Conservation (phyloP, 495 filamentous ascomycete species). For the Podospora australis region DNA sequence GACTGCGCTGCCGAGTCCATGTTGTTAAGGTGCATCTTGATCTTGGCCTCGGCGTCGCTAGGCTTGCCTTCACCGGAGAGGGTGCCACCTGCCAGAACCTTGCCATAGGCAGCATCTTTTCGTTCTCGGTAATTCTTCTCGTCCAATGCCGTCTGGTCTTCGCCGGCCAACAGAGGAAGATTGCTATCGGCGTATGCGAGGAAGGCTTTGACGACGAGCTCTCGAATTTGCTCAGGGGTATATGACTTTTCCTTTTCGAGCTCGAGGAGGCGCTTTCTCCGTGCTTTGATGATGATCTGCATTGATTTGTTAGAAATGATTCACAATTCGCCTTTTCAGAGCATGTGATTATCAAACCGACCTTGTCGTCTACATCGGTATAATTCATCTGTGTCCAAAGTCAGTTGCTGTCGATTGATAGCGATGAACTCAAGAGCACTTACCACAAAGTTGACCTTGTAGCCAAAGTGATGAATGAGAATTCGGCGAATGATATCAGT, state of each 20-base stretch:
- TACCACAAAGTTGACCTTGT: conserved; percentile 73
- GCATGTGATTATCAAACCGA: too few relatives aligned
- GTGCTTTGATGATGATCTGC: conserved; percentile 74
- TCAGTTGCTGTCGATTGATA: neutral
- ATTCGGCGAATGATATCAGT: conserved; percentile 90
- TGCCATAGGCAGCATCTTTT: conserved; percentile 55
- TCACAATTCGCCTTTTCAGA: too few relatives aligned
- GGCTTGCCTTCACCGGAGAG: conserved; percentile 54
- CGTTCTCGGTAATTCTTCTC: conserved; percentile 49
- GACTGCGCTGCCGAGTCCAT: conserved; percentile 55
- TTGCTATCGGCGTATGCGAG: conserved; percentile 69
- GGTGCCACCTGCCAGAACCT: conserved; percentile 56
- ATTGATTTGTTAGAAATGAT: neutral
- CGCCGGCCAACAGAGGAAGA: conserved; percentile 53
- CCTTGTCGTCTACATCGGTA: conserved; percentile 88
- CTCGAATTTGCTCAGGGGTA: conserved; percentile 35
- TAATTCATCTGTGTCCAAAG: conserved; percentile 63
- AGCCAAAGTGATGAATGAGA: conserved; percentile 78
- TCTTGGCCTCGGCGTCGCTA: conserved; percentile 70
- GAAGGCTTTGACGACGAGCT: conserved; percentile 62
- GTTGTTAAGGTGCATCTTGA: conserved; percentile 89
- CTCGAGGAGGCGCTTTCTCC: conserved; percentile 71
- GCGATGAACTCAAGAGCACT: neutral
- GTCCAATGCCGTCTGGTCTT: conserved; percentile 25
- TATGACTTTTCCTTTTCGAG: conserved; percentile 41